A percentile compares a stretch with the other conserved stretches of the same genome.
Evolutionary conservation across 345 rosid genomes (phyloP).

Genomic region (Murraya paniculata): DNA sequence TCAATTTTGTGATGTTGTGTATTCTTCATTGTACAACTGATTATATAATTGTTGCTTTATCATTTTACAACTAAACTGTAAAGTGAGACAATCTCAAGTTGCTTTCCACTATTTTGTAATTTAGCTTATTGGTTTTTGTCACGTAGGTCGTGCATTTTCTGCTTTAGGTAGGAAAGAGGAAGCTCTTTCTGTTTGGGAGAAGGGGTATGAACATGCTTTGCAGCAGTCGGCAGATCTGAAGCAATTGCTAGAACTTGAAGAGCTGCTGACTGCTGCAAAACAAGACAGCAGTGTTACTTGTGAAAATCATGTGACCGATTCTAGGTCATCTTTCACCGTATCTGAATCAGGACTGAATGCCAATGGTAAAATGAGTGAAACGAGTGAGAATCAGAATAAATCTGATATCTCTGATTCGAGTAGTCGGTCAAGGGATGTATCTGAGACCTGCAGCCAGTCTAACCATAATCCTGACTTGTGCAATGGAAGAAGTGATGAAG

Average conservation of each 20-base stretch:
- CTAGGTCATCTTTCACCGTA: slow-evolving; percentile 16
- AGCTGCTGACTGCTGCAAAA: slow-evolving; percentile 53
- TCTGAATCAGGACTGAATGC: slow-evolving; percentile 22
- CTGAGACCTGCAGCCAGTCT: slow-evolving; percentile 16
- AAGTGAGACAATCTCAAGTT: background rate
- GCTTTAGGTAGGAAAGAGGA: slow-evolving; percentile 81
- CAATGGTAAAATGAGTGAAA: slow-evolving; percentile 33
- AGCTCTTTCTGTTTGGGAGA: slow-evolving; percentile 72
- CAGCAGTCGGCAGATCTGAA: slow-evolving; percentile 76
- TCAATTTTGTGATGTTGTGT: background rate
- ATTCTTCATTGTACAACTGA: background rate
- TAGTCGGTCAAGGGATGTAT: slow-evolving; percentile 17
- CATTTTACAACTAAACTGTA: background rate
- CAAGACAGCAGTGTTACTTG: slow-evolving; percentile 34
- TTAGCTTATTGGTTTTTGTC: slow-evolving; percentile 21
- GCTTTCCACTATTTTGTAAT: slow-evolving; percentile 10
- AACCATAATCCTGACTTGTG: slow-evolving; percentile 9
- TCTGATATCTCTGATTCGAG: slow-evolving; percentile 22
- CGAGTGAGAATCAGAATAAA: slow-evolving; percentile 21
- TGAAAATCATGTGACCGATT: slow-evolving; percentile 29
- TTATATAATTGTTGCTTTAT: background rate
- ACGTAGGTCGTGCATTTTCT: slow-evolving; percentile 70
- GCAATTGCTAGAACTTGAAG: slow-evolving; percentile 88
- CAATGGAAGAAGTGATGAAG: slow-evolving; percentile 21
- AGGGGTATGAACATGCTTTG: slow-evolving; percentile 65